Percentiles rank a stretch among this genome's conserved stretches.
Conservation (phyloP, 306 rosid genomes). For the Hylodesmum podocarpum region DNA sequence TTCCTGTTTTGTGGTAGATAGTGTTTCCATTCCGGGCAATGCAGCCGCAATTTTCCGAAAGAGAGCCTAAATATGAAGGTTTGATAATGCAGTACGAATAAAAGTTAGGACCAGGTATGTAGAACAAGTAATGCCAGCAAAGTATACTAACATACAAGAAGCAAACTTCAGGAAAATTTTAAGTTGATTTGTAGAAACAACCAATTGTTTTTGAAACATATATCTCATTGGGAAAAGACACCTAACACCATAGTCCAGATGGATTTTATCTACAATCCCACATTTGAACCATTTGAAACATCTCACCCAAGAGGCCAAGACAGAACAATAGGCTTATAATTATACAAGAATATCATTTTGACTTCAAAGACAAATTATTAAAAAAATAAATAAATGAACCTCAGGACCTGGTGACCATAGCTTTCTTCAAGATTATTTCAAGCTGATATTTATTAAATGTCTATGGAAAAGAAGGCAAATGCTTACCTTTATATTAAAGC, state of each 20-base stretch:
- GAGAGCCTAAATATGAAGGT: constrained; percentile 56
- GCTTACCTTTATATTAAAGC: constrained; percentile 82
- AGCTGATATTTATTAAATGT: constrained; percentile 2
- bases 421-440: not conserved
- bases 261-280: not conserved
- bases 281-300: constrained; percentile 22
- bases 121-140: constrained; percentile 12
- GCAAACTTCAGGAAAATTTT: not conserved
- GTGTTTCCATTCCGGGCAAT: constrained; percentile 93
- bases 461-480: not conserved
- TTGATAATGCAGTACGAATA: constrained; percentile 22
- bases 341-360: not conserved
- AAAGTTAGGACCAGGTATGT: constrained; percentile 6
- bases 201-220: not conserved
- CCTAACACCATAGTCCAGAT: not conserved
- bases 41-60: constrained; percentile 91
- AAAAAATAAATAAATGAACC: not conserved
- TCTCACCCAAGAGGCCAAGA: not conserved
- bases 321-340: not conserved
- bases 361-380: not conserved
- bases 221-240: constrained; percentile 4
- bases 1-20: constrained; percentile 82
- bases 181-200: constrained; percentile 12
- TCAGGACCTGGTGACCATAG: not conserved
- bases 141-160: constrained; percentile 14